Conservation (phyloP, 495 filamentous ascomycete genomes). For the Trichoderma erinaceum region DNA sequence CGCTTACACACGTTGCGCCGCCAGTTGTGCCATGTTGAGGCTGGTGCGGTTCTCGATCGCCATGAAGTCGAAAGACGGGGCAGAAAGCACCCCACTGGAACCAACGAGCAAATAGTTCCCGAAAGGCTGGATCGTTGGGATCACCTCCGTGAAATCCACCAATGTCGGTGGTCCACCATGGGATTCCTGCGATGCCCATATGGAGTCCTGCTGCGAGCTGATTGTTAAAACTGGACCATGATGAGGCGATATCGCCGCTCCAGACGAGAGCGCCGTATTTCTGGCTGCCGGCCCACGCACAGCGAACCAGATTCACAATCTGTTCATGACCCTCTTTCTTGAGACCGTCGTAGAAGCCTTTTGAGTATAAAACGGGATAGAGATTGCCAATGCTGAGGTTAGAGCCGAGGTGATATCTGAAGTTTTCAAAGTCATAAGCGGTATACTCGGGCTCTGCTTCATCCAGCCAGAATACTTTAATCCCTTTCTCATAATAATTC, state of each 20-base stretch:
- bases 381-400: conserved; percentile 51
- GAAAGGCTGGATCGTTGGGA: conserved; percentile 44
- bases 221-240: conserved; percentile 47
- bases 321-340: conserved; percentile 27
- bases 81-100: conserved; percentile 58
- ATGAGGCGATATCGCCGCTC: conserved; percentile 54
- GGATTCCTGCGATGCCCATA: conserved; percentile 52
- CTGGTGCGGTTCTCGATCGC: conserved; percentile 50
- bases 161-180: conserved; percentile 57
- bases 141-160: conserved; percentile 56
- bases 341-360: conserved; percentile 53
- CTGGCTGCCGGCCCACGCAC: conserved; percentile 55
- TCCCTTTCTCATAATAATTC: conserved; percentile 53
- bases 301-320: conserved; percentile 51
- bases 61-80: conserved; percentile 54
- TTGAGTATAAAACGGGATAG: conserved; percentile 49
- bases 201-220: conserved; percentile 53
- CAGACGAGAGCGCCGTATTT: conserved; percentile 55
- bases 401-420: conserved; percentile 48
- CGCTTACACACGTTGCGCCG: conserved; percentile 30
- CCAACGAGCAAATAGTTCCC: conserved; percentile 54
- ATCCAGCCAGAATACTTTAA: conserved; percentile 55
- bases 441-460: conserved; percentile 55
- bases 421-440: conserved; percentile 55
- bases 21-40: conserved; percentile 30